Base-by-base conservation (phyloP, 2,329 filamentous ascomycete genomes). In the Calonectria multiphialidica region DNA sequence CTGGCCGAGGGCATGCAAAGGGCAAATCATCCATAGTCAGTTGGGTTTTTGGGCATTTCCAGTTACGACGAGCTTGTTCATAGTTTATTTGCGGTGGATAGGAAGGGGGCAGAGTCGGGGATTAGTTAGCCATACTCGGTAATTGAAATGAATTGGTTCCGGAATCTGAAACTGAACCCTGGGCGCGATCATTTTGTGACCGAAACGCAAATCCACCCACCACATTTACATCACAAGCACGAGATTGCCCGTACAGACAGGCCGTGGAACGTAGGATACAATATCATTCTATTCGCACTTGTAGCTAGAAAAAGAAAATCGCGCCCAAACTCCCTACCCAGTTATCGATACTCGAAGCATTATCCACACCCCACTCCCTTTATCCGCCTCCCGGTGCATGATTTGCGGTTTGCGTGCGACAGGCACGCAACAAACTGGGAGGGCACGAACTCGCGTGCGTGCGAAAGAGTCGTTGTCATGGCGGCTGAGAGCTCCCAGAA, bases 321-420 rank as follows among this genome's bases (percentile, higher is more conserved):
- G 63, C 77, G 75, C 77, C 76, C 66, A 72, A 78, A 78, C 77
- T 78, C 77, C 77, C 66, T 71, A 73, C 65, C 77, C 73, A 72
- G 70, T 69, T 75, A 74, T 76, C 65, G 61, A 76, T 73, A 76
- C 68, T 68, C 75, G 70, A 68, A 67, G 61, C 70, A 64, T 61
- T 69, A 68, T 49, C 47, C 55, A 73, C 63, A 62, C 71, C 35
- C 35, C 5, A 61, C 68, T 71, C 70, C 49, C 67, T 75, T 75
- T 66, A 62, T 69, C 59, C 74, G 50, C 55, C 57, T 69, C 50
- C 57, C 53, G 33, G 23, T 25, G 6, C 53, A 49, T 66, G 50
- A 18, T 74, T 53, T 49, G 72, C 62, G 33, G 61, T 61, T 47
- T 68, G 30, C 50, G 37, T 55, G 70, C 71, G 16, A 72, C 55